These are phyloP conservation scores for Stachybotrys elegans DNA, from an alignment of 2,329 filamentous ascomycete genomes.

Conservation along the genomic window DNA sequence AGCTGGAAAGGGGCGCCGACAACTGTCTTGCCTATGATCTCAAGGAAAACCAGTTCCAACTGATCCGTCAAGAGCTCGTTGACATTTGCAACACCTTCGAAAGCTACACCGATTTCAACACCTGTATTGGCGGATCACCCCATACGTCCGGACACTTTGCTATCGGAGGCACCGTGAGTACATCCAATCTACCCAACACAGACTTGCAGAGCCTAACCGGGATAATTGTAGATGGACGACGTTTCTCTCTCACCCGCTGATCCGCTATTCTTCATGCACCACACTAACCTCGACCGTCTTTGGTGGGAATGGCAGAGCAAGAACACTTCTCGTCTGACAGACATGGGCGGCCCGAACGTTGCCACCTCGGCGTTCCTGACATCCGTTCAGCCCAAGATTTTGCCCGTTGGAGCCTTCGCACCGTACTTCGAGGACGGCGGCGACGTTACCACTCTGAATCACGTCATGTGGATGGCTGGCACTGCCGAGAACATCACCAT, in stretches of 20 bases:
- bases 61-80: no score
- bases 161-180: not conserved
- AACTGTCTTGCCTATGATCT: no score
- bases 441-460: constrained; percentile 9
- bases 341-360: constrained; percentile 22
- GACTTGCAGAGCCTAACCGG: no score
- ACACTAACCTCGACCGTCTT: constrained; percentile 11
- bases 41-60: no score
- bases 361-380: constrained; percentile 1
- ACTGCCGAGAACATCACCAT: constrained; percentile 17
- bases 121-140: no score
- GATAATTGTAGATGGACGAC: no score
- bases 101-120: no score
- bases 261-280: constrained; percentile 5
- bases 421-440: constrained; percentile 9
- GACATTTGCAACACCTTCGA: no score
- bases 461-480: constrained; percentile 9
- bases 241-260: not conserved
- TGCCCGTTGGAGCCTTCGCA: not conserved
- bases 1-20: no score
- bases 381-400: not conserved
- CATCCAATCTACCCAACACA: no score
- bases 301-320: constrained; percentile 14
- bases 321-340: constrained; percentile 10
- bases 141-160: not conserved